Percentiles rank a stretch among this genome's conserved stretches.
These are phyloP conservation scores for Fusarium pseudocircinatum DNA, from an alignment of 2,329 filamentous ascomycete species.

Conservation along the genomic window DNA sequence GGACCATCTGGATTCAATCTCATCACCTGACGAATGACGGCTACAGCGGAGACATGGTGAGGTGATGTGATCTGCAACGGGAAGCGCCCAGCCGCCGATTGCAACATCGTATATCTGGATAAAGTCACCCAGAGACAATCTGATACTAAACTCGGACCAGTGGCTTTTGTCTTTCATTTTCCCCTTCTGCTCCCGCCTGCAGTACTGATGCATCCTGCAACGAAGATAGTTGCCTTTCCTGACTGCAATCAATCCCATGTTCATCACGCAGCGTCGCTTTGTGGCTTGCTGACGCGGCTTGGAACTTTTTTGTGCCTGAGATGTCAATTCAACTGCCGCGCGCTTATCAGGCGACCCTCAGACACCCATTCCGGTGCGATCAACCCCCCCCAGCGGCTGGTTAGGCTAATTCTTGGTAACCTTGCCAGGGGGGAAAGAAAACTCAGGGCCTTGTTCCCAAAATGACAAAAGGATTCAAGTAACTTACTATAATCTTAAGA, in stretches of 20 bases:
- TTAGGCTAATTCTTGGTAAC: constrained; percentile 30
- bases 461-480: neutral
- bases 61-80: constrained; percentile 25
- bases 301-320: neutral
- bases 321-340: constrained; percentile 30
- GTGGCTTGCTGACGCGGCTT: constrained; percentile 20
- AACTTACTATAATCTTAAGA: neutral
- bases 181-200: neutral
- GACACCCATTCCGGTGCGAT: neutral
- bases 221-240: neutral
- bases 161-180: neutral
- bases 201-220: neutral
- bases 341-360: constrained; percentile 20
- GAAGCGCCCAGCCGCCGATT: constrained; percentile 31
- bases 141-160: neutral
- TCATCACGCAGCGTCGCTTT: neutral
- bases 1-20: constrained; percentile 13
- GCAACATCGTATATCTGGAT: constrained; percentile 19
- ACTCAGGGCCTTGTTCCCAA: neutral
- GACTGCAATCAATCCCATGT: constrained; percentile 10
- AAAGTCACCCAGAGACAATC: constrained; percentile 4
- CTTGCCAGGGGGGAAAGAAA: neutral
- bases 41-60: neutral
- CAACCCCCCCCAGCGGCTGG: neutral
- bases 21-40: constrained; percentile 6